Evolutionary conservation across 148 eudicot genomes (phyloP).

Genomic region (Chenopodium quinoa): DNA sequence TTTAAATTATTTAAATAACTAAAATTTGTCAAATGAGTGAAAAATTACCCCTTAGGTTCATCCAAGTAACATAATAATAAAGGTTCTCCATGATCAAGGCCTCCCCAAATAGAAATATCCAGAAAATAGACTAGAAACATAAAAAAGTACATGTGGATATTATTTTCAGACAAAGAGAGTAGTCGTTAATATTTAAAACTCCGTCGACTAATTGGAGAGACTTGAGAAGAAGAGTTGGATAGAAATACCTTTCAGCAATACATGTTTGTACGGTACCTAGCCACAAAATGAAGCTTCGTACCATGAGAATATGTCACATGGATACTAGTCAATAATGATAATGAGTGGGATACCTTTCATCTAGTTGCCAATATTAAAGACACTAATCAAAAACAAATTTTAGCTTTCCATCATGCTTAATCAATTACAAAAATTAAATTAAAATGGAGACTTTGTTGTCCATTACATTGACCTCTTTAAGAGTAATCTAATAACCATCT

Average conservation of each 20-base stretch:
- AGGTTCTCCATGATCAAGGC: too few relatives aligned
- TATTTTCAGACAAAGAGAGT: neutral
- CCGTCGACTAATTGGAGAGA: neutral
- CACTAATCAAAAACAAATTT: neutral
- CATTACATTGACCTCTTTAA: conserved; percentile 28
- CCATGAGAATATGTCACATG: conserved; percentile 29
- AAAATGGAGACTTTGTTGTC: conserved; percentile 23
- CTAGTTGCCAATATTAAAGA: conserved; percentile 25
- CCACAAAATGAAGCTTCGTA: conserved; percentile 30
- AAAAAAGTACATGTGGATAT: too few relatives aligned
- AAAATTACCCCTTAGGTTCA: too few relatives aligned
- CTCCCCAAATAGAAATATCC: too few relatives aligned
- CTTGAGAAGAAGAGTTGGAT: neutral
- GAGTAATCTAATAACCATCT: conserved; percentile 19
- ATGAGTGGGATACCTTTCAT: conserved; percentile 18
- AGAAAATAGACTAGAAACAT: neutral
- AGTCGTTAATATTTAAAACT: neutral
- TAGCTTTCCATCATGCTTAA: neutral
- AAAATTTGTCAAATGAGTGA: too few relatives aligned
- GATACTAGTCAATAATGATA: conserved; percentile 26
- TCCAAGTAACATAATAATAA: too few relatives aligned
- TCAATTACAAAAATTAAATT: neutral
- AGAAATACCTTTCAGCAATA: neutral
- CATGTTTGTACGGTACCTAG: conserved; percentile 16
- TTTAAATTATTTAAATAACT: too few relatives aligned